Conservation (phyloP, 129 eudicot species). For the Escallonia rubra region DNA sequence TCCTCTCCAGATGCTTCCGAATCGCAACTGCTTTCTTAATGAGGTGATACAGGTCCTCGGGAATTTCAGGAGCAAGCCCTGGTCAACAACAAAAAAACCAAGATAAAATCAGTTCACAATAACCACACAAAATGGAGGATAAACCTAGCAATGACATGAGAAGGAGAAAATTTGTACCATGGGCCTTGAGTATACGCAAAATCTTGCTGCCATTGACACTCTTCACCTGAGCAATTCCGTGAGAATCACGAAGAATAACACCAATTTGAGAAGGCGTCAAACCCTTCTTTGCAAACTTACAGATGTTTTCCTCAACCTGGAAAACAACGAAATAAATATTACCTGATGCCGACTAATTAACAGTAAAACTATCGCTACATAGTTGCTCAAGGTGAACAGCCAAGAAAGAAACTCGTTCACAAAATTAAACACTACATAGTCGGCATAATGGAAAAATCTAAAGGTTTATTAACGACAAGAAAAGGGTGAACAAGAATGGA, state of each 20-base stretch:
- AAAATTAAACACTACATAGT: no score
- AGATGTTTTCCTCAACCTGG: conserved; percentile 57
- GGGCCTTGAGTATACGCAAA: conserved; percentile 53
- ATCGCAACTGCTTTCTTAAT: conserved; percentile 65
- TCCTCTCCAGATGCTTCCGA: conserved; percentile 63
- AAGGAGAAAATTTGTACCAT: conserved; percentile 24
- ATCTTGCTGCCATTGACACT: conserved; percentile 63
- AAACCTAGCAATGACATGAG: not conserved
- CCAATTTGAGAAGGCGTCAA: conserved; percentile 59
- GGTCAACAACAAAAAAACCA: not conserved
- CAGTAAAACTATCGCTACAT: no score
- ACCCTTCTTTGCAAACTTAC: conserved; percentile 71
- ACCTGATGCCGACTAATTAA: no score
- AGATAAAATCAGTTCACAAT: not conserved
- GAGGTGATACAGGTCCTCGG: conserved; percentile 53
- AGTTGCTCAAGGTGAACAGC: no score
- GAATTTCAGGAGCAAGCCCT: conserved; percentile 69
- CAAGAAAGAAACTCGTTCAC: no score
- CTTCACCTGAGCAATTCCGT: conserved; percentile 68
- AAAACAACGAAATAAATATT: not conserved
- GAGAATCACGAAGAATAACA: conserved; percentile 71
- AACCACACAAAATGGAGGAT: not conserved
- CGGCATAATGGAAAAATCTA: no score
- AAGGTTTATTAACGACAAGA: no score
- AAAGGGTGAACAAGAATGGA: no score